These are phyloP conservation scores for Apiospora hydei DNA, from an alignment of 2,329 filamentous ascomycete species.

Conservation along the genomic window DNA sequence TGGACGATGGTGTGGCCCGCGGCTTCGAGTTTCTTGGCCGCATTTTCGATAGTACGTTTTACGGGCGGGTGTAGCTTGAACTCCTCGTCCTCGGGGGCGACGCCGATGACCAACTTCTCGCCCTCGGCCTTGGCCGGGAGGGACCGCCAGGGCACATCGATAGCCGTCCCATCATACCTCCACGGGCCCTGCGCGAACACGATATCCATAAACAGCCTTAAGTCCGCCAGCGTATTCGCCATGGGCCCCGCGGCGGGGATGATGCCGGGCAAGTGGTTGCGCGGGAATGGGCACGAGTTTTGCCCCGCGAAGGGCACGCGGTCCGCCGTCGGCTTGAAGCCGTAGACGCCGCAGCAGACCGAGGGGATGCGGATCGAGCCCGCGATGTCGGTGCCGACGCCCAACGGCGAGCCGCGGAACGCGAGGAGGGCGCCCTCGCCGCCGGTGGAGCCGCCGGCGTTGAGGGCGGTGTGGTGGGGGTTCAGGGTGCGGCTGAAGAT, in stretches of 20 bases:
- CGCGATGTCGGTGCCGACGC: slow-evolving; percentile 35
- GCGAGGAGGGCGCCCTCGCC: slow-evolving; percentile 38
- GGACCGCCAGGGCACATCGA: slow-evolving; percentile 54
- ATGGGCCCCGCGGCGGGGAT: slow-evolving; percentile 51
- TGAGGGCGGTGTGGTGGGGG: slow-evolving; percentile 44
- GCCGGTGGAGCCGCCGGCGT: slow-evolving; percentile 46
- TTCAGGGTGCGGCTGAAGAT: slow-evolving; percentile 50
- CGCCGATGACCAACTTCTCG: slow-evolving; percentile 52
- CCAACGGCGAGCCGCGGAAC: slow-evolving; percentile 31
- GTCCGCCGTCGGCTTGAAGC: slow-evolving; percentile 38
- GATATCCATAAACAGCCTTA: slow-evolving; percentile 48
- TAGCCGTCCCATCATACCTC: slow-evolving; percentile 50
- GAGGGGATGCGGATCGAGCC: slow-evolving; percentile 43
- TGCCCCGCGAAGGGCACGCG: slow-evolving; percentile 19
- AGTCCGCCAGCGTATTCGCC: slow-evolving; percentile 49
- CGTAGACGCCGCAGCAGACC: slow-evolving; percentile 41
- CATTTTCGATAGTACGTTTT: slow-evolving; percentile 50
- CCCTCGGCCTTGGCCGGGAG: slow-evolving; percentile 26
- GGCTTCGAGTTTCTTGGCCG: slow-evolving; percentile 45
- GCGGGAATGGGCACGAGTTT: slow-evolving; percentile 5
- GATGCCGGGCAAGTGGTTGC: slow-evolving; percentile 38
- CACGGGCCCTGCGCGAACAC: slow-evolving; percentile 51
- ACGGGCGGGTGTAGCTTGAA: slow-evolving; percentile 61
- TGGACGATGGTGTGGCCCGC: slow-evolving; percentile 54
- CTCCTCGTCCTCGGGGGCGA: slow-evolving; percentile 54